Evolutionary conservation across 148 eudicot genomes (phyloP).

Genomic region (Fagopyrum esculentum): DNA sequence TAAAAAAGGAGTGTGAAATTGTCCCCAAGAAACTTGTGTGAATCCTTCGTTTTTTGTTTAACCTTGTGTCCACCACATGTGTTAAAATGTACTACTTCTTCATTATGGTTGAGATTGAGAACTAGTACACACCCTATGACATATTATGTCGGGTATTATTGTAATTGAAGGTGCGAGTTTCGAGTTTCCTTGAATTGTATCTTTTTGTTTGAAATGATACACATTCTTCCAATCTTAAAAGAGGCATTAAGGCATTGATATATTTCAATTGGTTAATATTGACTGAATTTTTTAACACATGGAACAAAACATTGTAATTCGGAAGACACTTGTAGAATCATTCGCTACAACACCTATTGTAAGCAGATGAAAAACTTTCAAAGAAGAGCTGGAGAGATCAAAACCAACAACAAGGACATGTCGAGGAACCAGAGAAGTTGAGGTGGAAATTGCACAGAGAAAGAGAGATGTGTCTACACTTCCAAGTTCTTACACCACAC

Average conservation of each 20-base stretch:
- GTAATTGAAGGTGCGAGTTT: neutral
- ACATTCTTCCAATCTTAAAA: neutral
- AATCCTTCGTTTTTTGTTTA: neutral
- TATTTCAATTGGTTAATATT: neutral
- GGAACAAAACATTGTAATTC: slow-evolving; percentile 15
- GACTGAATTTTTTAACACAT: slow-evolving; percentile 31
- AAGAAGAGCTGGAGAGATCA: slow-evolving; percentile 21
- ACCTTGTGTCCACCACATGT: neutral
- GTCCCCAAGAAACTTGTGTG: neutral
- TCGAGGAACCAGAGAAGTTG: slow-evolving; percentile 12
- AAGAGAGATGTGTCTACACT: neutral
- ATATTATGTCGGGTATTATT: neutral
- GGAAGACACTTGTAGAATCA: slow-evolving; percentile 44
- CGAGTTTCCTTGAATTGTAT: neutral
- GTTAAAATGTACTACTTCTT: neutral
- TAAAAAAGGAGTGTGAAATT: neutral
- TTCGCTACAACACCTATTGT: slow-evolving; percentile 23
- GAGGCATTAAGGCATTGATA: neutral
- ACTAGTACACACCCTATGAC: neutral
- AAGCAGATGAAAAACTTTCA: slow-evolving; percentile 21
- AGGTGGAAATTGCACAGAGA: neutral
- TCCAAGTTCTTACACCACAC: slow-evolving; percentile 30
- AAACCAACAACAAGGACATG: slow-evolving; percentile 25
- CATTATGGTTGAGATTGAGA: neutral
- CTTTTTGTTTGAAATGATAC: neutral